A percentile compares a stretch with the other conserved stretches of the same genome.
These are phyloP conservation scores for Pseudogymnoascus pannorum DNA, from an alignment of 2,329 filamentous ascomycete species.

Conservation along the genomic window DNA sequence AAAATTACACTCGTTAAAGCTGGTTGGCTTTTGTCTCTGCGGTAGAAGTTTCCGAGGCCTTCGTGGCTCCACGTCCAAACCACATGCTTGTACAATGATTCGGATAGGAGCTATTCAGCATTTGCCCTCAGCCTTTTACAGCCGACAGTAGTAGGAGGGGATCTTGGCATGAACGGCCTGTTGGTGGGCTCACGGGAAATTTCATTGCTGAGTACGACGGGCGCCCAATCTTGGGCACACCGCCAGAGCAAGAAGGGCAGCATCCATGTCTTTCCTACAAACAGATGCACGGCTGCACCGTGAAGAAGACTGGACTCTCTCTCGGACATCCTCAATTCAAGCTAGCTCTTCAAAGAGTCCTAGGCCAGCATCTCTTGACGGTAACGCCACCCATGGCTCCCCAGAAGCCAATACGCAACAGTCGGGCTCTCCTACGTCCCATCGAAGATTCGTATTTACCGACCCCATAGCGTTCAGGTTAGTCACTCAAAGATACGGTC, in stretches of 20 bases:
- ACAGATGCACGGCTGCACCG: conserved; percentile 2
- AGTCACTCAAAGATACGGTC: background rate
- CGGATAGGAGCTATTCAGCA: background rate
- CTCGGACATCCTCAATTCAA: background rate
- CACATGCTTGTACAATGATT: conserved; percentile 8
- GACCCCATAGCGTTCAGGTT: conserved; percentile 57
- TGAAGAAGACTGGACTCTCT: conserved; percentile 10
- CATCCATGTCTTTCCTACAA: background rate
- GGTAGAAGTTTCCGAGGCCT: background rate
- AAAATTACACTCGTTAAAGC: background rate
- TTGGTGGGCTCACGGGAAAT: background rate
- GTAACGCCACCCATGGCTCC: conserved; percentile 10
- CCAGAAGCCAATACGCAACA: background rate
- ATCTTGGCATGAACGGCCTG: background rate
- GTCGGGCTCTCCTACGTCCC: background rate
- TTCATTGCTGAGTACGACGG: background rate
- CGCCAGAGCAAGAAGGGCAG: background rate
- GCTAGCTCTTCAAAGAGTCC: background rate
- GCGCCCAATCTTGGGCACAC: background rate
- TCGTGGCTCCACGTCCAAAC: background rate
- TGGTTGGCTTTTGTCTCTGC: background rate
- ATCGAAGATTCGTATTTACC: conserved; percentile 53
- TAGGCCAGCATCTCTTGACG: conserved; percentile 3
- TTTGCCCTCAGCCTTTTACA: background rate
- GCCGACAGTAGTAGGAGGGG: background rate